Evolutionary conservation across 2,329 filamentous ascomycete genomes (phyloP), one percentile per base, ranked within the genome.

Genomic region (Graphiopsis chlorocephala): DNA sequence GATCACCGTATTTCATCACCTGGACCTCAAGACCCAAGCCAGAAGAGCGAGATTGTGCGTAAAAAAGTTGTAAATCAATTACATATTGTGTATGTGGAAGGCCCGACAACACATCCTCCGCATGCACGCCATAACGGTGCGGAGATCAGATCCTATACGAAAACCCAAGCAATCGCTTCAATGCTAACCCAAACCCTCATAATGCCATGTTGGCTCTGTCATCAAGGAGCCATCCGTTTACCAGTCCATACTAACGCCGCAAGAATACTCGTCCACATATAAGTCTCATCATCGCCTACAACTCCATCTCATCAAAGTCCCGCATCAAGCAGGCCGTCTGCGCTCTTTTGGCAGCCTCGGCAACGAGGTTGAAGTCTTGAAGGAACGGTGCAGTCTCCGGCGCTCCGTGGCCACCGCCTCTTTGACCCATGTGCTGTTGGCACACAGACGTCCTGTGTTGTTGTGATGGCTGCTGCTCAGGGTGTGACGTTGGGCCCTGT

Each of bases 261-360:
- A 20, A 53, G 12, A 53, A 12, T 17, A 53, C 50, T n/a, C 28
- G 8, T 31, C 38, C 26, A n/a, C 20, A 52, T 14, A 10, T 31
- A 29, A 15, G 12, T 12, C 2, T 11, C 26, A 31, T n/a, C 15
- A 17, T 23, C 50, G 7, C 15, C 50, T 53, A 53, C 28, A 75
- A 63, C 61, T 85, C 86, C 73, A 90, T 84, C 68, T 88, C 86
- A 73, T 92, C 92, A 74, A 98, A 84, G 78, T 97, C 94, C 67
- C 93, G 85, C 83, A 93, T 90, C 76, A 97, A 82, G 73, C 93
- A 88, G 48, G 92, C 92, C 83, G 97, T 91, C 78, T 97, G 92
- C 11, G 94, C 94, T 48, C 93, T 85, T 79, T 96, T 97, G 50
- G 93, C 94, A 1, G 94, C 94, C 81, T 98, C 94, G 38, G 93